Conservation (phyloP, 306 rosid species). For the Vigna unguiculata region DNA sequence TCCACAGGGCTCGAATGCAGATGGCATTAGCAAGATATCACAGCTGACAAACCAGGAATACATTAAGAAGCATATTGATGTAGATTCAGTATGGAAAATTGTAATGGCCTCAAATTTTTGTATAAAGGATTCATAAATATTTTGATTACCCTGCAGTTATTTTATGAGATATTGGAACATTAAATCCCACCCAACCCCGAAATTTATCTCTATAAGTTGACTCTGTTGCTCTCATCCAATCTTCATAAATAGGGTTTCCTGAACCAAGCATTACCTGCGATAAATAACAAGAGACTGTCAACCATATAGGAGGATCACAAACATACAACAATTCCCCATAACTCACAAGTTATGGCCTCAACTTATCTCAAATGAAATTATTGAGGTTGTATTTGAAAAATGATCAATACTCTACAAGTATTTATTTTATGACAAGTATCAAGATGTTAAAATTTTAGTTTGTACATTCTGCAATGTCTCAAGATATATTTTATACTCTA, state of each 20-base stretch:
- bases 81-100: conserved; percentile 18
- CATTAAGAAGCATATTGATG: conserved; percentile 40
- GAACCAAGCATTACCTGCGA: conserved; percentile 92
- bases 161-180: conserved; percentile 84
- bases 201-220: conserved; percentile 67
- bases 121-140: conserved; percentile 54
- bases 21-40: conserved; percentile 91
- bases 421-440: background rate
- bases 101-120: conserved; percentile 52
- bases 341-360: conserved; percentile 26
- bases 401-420: background rate
- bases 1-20: conserved; percentile 92
- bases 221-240: conserved; percentile 91
- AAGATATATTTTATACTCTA: conserved; percentile 17
- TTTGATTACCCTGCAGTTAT: conserved; percentile 84
- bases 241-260: conserved; percentile 67
- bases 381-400: conserved; percentile 30
- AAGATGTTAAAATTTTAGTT: conserved; percentile 25
- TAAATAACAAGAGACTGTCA: conserved; percentile 26
- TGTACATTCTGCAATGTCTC: background rate
- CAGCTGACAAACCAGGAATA: conserved; percentile 62
- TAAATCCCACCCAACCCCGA: conserved; percentile 95
- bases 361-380: conserved; percentile 36
- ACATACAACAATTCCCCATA: conserved; percentile 32
- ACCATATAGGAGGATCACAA: conserved; percentile 12